phyloP scores from a whole-genome alignment of 2,329 filamentous ascomycete species.

The Fusarium pseudonygamai region DNA sequence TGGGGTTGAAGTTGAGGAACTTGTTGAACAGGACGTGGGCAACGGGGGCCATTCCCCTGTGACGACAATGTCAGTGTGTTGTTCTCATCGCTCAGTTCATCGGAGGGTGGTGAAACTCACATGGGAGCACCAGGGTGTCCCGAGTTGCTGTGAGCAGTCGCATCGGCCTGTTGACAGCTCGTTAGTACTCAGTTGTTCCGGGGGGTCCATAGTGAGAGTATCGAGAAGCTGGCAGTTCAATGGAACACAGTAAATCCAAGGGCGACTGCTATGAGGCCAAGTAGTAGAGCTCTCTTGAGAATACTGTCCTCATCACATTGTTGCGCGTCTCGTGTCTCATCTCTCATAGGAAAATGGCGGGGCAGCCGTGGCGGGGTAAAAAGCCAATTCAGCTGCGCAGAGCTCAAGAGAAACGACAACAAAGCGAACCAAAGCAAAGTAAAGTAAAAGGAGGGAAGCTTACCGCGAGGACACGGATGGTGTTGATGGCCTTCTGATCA shows the following conservation, averaged over 20 bases:
- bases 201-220: background rate
- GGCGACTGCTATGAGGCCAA: background rate
- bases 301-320: slow-evolving; percentile 17
- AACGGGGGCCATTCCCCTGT: slow-evolving; percentile 85
- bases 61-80: slow-evolving; percentile 45
- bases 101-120: slow-evolving; percentile 57
- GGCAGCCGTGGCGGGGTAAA: slow-evolving; percentile 50
- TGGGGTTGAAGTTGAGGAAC: slow-evolving; percentile 99
- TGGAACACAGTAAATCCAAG: background rate
- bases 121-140: slow-evolving; percentile 99
- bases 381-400: slow-evolving; percentile 44
- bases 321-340: slow-evolving; percentile 17
- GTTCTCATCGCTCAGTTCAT: slow-evolving; percentile 12
- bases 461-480: slow-evolving; percentile 96
- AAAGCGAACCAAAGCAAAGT: background rate
- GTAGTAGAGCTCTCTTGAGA: background rate
- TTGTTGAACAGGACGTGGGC: slow-evolving; percentile 98
- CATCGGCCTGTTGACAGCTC: slow-evolving; percentile 80
- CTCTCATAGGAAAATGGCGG: slow-evolving; percentile 37
- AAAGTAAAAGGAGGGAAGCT: slow-evolving; percentile 51
- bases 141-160: slow-evolving; percentile 93
- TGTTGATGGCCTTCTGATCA: slow-evolving; percentile 95
- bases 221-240: background rate
- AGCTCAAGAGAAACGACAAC: slow-evolving; percentile 44
- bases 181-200: slow-evolving; percentile 37